Conservation (phyloP, 805 yeast species). For the Kuraishia capsulata region DNA sequence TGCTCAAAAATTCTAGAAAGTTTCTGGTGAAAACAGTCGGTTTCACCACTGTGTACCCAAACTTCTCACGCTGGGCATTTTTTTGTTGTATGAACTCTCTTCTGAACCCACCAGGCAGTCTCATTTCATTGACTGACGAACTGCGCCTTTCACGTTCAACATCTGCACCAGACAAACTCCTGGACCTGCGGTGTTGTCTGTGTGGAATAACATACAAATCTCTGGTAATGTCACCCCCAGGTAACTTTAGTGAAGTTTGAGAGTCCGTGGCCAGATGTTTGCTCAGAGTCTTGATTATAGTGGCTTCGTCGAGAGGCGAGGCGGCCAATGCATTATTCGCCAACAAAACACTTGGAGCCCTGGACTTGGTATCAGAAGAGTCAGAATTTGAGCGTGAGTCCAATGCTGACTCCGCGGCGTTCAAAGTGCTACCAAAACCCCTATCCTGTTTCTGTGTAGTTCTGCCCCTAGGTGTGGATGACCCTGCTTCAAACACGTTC, state of each 20-base stretch:
- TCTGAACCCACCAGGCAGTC: conserved; percentile 80
- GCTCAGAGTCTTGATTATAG: conserved; percentile 20
- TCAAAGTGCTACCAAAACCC: too few relatives aligned
- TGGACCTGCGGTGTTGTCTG: conserved; percentile 13
- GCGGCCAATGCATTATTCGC: conserved; percentile 12
- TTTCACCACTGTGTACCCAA: conserved; percentile 17
- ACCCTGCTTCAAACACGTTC: background rate
- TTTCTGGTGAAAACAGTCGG: conserved; percentile 56
- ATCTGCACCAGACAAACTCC: conserved; percentile 19
- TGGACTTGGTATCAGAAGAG: conserved; percentile 1
- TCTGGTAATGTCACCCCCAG: conserved; percentile 45
- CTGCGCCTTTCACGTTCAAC: conserved; percentile 36
- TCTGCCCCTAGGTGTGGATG: background rate
- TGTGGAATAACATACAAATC: conserved; percentile 28
- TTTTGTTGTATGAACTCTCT: conserved; percentile 47
- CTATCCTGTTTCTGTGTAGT: background rate
- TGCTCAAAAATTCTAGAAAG: conserved; percentile 66
- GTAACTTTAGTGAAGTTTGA: conserved; percentile 24
- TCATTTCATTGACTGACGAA: conserved; percentile 57
- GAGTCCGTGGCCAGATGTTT: conserved; percentile 27
- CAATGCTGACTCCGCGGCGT: background rate
- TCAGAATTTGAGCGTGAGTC: conserved; percentile 1
- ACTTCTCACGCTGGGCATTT: conserved; percentile 8
- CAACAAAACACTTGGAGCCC: conserved; percentile 1
- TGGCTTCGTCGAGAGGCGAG: conserved; percentile 21